Percentiles rank a stretch among this genome's conserved stretches.
These are phyloP conservation scores for Botryosphaeria dothidea DNA, from an alignment of 2,329 filamentous ascomycete species.

Conservation along the genomic window DNA sequence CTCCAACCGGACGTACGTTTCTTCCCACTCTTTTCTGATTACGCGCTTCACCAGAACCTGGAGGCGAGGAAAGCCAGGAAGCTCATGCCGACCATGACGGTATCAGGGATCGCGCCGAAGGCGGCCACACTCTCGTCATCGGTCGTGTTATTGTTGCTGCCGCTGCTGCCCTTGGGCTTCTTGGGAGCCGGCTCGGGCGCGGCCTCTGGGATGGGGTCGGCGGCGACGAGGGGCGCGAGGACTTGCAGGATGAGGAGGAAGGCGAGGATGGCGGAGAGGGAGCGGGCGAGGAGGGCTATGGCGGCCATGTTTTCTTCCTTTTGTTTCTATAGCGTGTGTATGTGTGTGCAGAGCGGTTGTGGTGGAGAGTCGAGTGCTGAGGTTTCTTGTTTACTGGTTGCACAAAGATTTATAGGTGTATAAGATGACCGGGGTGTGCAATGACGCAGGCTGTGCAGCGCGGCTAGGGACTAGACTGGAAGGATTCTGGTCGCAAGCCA, in stretches of 20 bases:
- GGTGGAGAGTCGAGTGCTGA: background rate
- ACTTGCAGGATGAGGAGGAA: constrained; percentile 1
- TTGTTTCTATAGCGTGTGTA: background rate
- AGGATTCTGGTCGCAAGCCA: background rate
- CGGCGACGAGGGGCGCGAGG: background rate
- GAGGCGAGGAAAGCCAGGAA: background rate
- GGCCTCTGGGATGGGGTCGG: background rate
- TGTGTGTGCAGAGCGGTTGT: background rate
- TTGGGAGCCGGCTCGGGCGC: background rate
- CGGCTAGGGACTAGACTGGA: background rate
- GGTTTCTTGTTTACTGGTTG: background rate
- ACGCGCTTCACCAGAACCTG: background rate
- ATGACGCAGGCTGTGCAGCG: background rate
- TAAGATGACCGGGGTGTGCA: background rate
- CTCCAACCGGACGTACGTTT: background rate
- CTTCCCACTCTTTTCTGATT: background rate
- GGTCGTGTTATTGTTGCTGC: background rate
- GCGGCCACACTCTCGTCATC: background rate
- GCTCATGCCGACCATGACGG: background rate
- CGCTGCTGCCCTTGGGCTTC: background rate
- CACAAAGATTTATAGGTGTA: background rate
- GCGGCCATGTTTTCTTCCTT: background rate
- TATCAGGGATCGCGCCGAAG: background rate
- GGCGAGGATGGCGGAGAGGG: background rate
- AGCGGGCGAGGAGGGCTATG: background rate